These are phyloP conservation scores for Ophiostoma angusticollis DNA, from an alignment of 2,329 filamentous ascomycete genomes.

Conservation along the genomic window DNA sequence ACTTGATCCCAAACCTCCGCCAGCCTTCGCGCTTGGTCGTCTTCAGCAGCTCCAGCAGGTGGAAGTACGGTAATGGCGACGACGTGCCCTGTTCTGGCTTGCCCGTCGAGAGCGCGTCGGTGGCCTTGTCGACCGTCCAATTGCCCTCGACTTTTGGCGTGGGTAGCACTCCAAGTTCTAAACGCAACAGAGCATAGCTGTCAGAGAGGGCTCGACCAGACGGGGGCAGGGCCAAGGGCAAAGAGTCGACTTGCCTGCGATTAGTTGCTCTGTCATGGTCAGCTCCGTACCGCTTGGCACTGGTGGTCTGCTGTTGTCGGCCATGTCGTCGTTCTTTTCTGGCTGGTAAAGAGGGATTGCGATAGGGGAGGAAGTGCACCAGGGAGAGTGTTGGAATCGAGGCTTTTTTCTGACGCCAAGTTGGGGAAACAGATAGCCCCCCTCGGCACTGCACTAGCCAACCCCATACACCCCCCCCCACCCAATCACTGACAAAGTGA, in stretches of 20 bases:
- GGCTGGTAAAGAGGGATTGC: no score
- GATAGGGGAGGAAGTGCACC: no score
- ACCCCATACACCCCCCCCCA: no score
- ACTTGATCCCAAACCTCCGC: slow-evolving; percentile 68
- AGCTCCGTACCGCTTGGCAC: background rate
- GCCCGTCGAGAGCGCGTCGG: slow-evolving; percentile 48
- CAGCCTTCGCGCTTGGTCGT: slow-evolving; percentile 94
- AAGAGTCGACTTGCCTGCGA: slow-evolving; percentile 1
- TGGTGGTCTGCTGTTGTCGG: slow-evolving; percentile 3
- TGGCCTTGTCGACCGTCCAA: slow-evolving; percentile 49
- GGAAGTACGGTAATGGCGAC: slow-evolving; percentile 84
- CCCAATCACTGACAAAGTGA: no score
- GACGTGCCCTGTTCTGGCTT: slow-evolving; percentile 46
- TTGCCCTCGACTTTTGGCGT: slow-evolving; percentile 29
- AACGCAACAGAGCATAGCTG: background rate
- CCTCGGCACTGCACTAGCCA: no score
- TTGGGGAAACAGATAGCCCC: no score
- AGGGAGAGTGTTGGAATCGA: no score
- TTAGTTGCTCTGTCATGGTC: slow-evolving; percentile 1
- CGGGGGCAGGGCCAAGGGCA: no score
- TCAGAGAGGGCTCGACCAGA: no score
- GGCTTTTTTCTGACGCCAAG: no score
- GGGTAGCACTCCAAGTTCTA: slow-evolving; percentile 24
- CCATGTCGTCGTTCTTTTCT: background rate
- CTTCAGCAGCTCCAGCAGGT: slow-evolving; percentile 86